phyloP scores from a whole-genome alignment of 2,329 filamentous ascomycete species.

The Cercospora citrullina region DNA sequence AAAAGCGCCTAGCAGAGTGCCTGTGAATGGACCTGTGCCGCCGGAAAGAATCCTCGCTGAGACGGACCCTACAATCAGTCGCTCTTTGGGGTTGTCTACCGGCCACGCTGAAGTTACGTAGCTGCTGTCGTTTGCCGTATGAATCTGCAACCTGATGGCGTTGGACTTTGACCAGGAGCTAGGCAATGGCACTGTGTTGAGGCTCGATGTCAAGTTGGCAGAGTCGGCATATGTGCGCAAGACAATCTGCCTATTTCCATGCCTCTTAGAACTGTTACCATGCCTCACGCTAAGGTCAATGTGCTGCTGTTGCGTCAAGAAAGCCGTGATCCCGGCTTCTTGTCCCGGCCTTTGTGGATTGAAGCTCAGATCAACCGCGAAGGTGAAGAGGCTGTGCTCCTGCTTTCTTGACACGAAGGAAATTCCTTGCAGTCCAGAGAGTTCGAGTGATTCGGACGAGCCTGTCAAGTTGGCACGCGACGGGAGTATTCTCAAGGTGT shows the following conservation, averaged over 20 bases:
- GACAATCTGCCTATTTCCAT: background rate
- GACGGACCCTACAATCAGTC: conserved; percentile 30
- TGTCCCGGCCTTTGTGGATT: conserved; percentile 42
- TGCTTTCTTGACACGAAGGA: conserved; percentile 58
- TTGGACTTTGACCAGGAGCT: background rate
- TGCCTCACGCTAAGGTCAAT: conserved; percentile 45
- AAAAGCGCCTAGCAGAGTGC: conserved; percentile 54
- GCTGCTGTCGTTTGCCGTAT: conserved; percentile 5
- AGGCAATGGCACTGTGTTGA: background rate
- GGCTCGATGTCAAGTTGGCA: conserved; percentile 11
- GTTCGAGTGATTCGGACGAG: conserved; percentile 48
- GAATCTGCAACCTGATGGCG: conserved; percentile 6
- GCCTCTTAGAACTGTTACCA: background rate
- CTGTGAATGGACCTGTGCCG: conserved; percentile 36
- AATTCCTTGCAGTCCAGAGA: conserved; percentile 50
- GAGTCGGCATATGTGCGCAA: conserved; percentile 8
- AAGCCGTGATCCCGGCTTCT: conserved; percentile 56
- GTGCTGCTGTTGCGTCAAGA: conserved; percentile 57
- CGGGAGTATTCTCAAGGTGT: conserved; percentile 51
- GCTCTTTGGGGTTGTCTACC: background rate
- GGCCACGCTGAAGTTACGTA: conserved; percentile 12
- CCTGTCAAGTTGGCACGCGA: conserved; percentile 57
- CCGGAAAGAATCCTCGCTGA: conserved; percentile 37
- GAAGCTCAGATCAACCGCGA: conserved; percentile 51
- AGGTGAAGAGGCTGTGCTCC: conserved; percentile 57